Evolutionary conservation across 345 rosid species (phyloP), one percentile per base, ranked within the genome.

Genomic region (Camelina hispida): DNA sequence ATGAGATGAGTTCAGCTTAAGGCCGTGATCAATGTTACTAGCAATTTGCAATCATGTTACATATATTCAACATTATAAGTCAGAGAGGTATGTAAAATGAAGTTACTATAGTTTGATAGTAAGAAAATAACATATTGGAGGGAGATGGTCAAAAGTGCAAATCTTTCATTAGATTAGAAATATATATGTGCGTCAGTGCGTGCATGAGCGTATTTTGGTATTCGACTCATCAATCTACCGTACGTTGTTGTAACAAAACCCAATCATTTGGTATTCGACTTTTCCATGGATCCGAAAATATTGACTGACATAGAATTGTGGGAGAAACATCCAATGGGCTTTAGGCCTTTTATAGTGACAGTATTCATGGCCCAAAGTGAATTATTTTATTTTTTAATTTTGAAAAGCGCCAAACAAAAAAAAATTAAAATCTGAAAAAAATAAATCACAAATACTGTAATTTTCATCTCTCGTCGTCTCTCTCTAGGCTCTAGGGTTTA

Each of bases 401-500:
- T 43, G 47, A 14, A 43, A 43, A 43, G 71, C 82, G 79, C 78
- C 62, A 16, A 69, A 79, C 17, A 15, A 18, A 8, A 0, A 70
- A 38, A 25, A 71, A 3, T 28, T 32, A 72, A 60, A 61, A 43
- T 37, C 67, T 42, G 28, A 28, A 28, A 6, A 34, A 34, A 34
- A 11, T 43, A 63, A 70, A 20, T 38, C 32, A 25, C 23, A 9
- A 42, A 5, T 44, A 42, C 30, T 28, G 30, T 28, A 28, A 28
- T 28, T 11, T 11, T 12, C 15, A 43, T 10, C 15, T 14, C 20
- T 15, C 38, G 3, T 15, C 38, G 3, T 28, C 9, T 35, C 32
- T 56, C 59, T 9, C 10, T 50, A 34, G 37, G 37, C 55, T 53
- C 72, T 81, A 86, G 87, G 89, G 87, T 83, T 87, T 78, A 68